Base-by-base conservation (phyloP, 179 eudicot species). In the Actinidia arguta region DNA sequence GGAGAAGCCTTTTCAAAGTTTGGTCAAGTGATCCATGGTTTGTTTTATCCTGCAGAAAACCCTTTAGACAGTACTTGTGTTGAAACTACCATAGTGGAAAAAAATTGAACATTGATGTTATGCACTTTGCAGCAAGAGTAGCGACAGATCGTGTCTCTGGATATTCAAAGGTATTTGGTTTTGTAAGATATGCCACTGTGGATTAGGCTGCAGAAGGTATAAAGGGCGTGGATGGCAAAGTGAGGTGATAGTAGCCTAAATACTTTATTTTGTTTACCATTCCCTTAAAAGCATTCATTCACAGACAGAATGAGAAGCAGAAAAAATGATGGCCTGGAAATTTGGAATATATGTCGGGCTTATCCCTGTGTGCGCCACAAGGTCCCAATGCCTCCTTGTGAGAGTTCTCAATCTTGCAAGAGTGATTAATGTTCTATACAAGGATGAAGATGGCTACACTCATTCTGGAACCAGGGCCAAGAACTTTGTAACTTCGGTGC, bases 221-320 rank as follows among this genome's bases (percentile, higher is more conserved):
- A 75, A 77, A 86, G 78, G 98, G 95, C 85, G 94, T 95, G 98
- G 92, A 95, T 91, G 98, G 98, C 59, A 71, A 89, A 90, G 98
- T 94, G 47, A 80, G 81, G 52, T 54, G n/a, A 55, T 64, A 39
- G 58, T 72, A 55, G 5, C 24, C 13, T 20, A 59, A 55, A 36
- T 55, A 39, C 8, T 56, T 52, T 8, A 13, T n/a, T 46, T 13
- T 17, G 17, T 22, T 73, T 0, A 16, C 46, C 8, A 3, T 12
- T 6, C 50, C 11, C 22, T 16, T 51, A 31, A 14, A 5, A 73
- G 25, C 27, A 25, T 20, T 1, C n/a, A 42, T 51, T 73, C 16
- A 18, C 56, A 6, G 31, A 42, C 36, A 31, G 36, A 31, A 31
- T 31, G 36, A 2, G 36, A 31, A 31, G 36, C 36, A 31, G 36